phyloP scores from a whole-genome alignment of 192 early-diverging fungal species.

The Borealophlyctis nickersoniae region DNA sequence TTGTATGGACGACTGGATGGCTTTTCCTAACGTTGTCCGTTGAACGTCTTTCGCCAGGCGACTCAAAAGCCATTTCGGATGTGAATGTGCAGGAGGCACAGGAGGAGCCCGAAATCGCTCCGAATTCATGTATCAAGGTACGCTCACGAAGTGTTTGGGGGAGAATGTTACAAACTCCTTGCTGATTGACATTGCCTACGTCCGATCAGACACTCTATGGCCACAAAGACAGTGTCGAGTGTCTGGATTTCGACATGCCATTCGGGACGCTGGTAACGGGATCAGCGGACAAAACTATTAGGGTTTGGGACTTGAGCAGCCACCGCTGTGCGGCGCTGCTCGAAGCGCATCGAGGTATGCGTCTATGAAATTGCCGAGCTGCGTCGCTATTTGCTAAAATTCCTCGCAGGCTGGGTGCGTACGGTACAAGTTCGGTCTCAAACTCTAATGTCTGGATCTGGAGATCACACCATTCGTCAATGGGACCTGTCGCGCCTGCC shows the following conservation, averaged over 20 bases:
- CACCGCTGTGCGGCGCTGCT: conserved; percentile 34
- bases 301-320: conserved; percentile 44
- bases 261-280: conserved; percentile 43
- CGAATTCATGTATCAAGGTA: conserved; percentile 34
- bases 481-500: conserved; percentile 41
- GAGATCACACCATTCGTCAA: conserved; percentile 38
- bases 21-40: too few species aligned
- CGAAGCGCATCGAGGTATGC: conserved; percentile 35
- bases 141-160: too few species aligned
- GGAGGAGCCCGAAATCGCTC: conserved; percentile 10
- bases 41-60: too few species aligned
- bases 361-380: background rate
- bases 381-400: conserved; percentile 3
- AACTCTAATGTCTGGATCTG: conserved; percentile 37
- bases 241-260: conserved; percentile 44
- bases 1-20: too few species aligned
- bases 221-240: conserved; percentile 43
- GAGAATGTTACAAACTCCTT: too few species aligned
- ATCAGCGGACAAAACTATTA: conserved; percentile 40
- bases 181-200: too few species aligned
- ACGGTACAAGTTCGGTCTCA: conserved; percentile 30
- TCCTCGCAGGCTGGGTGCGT: conserved; percentile 32
- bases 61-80: conserved; percentile 22
- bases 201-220: conserved; percentile 34
- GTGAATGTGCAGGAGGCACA: conserved; percentile 22